Percentiles rank a stretch among this genome's conserved stretches.
phyloP scores from a whole-genome alignment of 257 asterid species.

The Anisodus acutangulus region DNA sequence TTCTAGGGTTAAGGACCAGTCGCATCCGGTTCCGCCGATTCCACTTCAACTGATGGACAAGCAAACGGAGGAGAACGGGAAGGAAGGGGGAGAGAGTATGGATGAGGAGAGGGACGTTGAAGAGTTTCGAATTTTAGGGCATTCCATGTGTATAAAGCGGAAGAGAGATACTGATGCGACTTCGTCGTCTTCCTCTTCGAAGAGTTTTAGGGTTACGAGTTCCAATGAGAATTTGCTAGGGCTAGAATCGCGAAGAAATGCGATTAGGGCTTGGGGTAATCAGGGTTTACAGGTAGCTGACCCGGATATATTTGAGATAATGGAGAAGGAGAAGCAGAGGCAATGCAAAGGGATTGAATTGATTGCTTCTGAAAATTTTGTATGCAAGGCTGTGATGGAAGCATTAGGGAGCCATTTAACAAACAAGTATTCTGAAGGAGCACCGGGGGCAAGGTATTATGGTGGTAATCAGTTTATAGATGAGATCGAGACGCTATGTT shows the following conservation, averaged over 20 bases:
- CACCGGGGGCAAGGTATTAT: constrained; percentile 78
- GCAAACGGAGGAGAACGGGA: constrained; percentile 42
- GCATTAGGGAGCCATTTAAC: constrained; percentile 42
- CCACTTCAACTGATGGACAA: constrained; percentile 81
- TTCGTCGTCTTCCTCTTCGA: constrained; percentile 45
- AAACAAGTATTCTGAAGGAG: constrained; percentile 84
- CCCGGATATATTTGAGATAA: constrained; percentile 62
- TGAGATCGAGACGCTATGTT: constrained; percentile 77
- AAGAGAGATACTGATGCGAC: constrained; percentile 61
- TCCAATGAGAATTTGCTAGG: constrained; percentile 38
- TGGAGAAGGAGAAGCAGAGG: constrained; percentile 88
- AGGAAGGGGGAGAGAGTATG: constrained; percentile 36
- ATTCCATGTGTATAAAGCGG: constrained; percentile 72
- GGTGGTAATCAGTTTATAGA: constrained; percentile 87
- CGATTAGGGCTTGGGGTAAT: constrained; percentile 86
- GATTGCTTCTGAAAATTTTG: constrained; percentile 88
- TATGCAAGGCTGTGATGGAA: constrained; percentile 81
- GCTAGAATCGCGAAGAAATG: constrained; percentile 56
- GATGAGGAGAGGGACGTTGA: constrained; percentile 53
- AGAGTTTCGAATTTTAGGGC: constrained; percentile 71
- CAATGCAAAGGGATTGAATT: constrained; percentile 81
- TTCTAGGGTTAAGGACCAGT: constrained; percentile 49
- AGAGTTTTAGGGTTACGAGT: constrained; percentile 42
- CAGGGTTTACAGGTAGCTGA: constrained; percentile 71
- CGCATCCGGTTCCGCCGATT: constrained; percentile 53